A percentile compares a stretch with the other conserved stretches of the same genome.
Conservation (phyloP, 2,329 filamentous ascomycete genomes). For the Orbilia ellipsospora region DNA sequence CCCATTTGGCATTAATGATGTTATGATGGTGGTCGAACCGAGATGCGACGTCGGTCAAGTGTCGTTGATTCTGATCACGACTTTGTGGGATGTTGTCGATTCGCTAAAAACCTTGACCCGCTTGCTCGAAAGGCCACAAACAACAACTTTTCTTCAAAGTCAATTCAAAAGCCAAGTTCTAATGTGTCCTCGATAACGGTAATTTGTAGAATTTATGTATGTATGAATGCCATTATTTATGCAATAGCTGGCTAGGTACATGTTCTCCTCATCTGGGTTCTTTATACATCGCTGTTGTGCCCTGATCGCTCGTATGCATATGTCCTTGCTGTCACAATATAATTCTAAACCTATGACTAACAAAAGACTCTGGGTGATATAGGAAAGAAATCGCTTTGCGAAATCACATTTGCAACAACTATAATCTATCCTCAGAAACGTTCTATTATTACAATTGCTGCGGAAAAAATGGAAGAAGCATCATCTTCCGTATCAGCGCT, state of each 20-base stretch:
- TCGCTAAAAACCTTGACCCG: slow-evolving; percentile 54
- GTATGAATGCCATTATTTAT: slow-evolving; percentile 2
- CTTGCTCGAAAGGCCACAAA: slow-evolving; percentile 39
- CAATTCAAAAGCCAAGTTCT: neutral
- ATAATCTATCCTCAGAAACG: neutral
- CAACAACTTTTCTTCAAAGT: slow-evolving; percentile 36
- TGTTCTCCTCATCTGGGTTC: slow-evolving; percentile 15
- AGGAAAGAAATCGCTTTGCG: slow-evolving; percentile 12
- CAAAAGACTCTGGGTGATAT: neutral
- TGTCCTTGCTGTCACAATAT: neutral
- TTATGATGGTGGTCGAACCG: neutral
- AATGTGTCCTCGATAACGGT: neutral
- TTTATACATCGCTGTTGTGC: slow-evolving; percentile 1
- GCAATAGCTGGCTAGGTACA: slow-evolving; percentile 22
- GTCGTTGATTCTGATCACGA: neutral
- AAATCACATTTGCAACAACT: neutral
- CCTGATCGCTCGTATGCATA: neutral
- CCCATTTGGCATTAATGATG: slow-evolving; percentile 21
- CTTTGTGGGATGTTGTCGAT: slow-evolving; percentile 14
- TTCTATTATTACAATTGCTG: slow-evolving; percentile 10
- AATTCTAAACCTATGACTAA: slow-evolving; percentile 22
- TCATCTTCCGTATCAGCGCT: slow-evolving; percentile 29
- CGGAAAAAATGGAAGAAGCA: slow-evolving; percentile 15
- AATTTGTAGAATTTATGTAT: neutral
- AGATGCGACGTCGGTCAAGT: neutral